A percentile compares a stretch with the other conserved stretches of the same genome.
phyloP scores from a whole-genome alignment of 202 grass and related monocot genomes.

The Dendrocalamus latiflorus region DNA sequence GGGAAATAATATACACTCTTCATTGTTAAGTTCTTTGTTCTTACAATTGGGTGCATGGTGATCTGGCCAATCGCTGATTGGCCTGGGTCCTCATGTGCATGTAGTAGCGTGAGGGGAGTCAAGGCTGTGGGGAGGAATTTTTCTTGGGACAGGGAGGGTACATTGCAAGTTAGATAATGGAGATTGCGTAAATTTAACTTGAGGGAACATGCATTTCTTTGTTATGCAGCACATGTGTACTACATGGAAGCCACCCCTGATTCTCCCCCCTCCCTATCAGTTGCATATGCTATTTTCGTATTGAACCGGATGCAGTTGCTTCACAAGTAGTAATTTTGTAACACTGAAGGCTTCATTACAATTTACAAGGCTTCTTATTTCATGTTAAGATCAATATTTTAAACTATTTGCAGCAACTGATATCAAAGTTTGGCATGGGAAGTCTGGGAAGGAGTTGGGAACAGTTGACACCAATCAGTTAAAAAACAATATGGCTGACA shows the following conservation, averaged over 20 bases:
- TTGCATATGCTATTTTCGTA: not conserved
- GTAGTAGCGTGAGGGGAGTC: not conserved
- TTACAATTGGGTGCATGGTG: not conserved
- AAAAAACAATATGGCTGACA: constrained; percentile 96
- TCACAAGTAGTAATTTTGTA: not conserved
- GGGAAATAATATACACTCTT: not conserved
- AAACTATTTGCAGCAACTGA: constrained; percentile 60
- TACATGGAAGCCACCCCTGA: not conserved
- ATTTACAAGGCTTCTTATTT: not conserved
- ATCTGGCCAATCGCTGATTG: not conserved
- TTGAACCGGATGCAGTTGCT: not conserved
- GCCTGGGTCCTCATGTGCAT: not conserved
- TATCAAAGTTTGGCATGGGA: constrained; percentile 97
- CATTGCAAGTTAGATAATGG: not conserved
- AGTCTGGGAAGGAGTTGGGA: constrained; percentile 87
- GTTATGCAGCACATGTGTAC: not conserved
- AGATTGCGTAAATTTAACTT: not conserved
- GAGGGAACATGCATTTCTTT: not conserved
- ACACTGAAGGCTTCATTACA: not conserved
- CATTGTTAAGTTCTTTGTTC: not conserved
- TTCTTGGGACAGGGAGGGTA: not conserved
- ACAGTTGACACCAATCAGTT: constrained; percentile 86
- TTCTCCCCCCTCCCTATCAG: not conserved
- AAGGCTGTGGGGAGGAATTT: not conserved
- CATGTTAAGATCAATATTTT: not conserved